Evolutionary conservation across 2,329 filamentous ascomycete species (phyloP).

Genomic region (Talaromyces verruculosus): DNA sequence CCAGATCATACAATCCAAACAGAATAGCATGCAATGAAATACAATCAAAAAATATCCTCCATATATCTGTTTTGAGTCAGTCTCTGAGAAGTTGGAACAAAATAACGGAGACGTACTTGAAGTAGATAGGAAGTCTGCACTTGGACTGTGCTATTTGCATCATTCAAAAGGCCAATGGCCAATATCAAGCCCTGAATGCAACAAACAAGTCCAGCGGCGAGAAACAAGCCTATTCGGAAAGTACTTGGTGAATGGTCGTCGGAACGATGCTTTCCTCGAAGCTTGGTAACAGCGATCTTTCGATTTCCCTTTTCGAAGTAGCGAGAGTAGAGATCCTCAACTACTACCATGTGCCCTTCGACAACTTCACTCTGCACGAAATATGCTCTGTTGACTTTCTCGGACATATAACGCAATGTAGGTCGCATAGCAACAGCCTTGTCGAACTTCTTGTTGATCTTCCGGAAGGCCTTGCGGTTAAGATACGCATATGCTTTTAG

Average conservation of each 20-base stretch:
- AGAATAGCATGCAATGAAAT: constrained; percentile 79
- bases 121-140: constrained; percentile 67
- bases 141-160: constrained; percentile 51
- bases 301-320: constrained; percentile 94
- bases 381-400: constrained; percentile 85
- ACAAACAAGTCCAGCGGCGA: constrained; percentile 68
- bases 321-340: constrained; percentile 88
- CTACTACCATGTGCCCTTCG: constrained; percentile 73
- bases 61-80: constrained; percentile 64
- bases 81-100: too few species aligned
- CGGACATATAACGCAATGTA: constrained; percentile 77
- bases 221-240: constrained; percentile 63
- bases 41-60: constrained; percentile 86
- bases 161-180: constrained; percentile 49
- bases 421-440: constrained; percentile 80
- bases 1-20: constrained; percentile 81
- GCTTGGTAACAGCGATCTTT: constrained; percentile 84
- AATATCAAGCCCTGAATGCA: constrained; percentile 65
- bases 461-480: constrained; percentile 90
- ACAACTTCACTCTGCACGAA: constrained; percentile 88
- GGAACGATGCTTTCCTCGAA: constrained; percentile 68
- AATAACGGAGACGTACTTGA: constrained; percentile 50
- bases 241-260: constrained; percentile 60
- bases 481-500: constrained; percentile 87
- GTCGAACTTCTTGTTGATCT: constrained; percentile 99